A percentile compares a stretch with the other conserved stretches of the same genome.
Conservation (phyloP, 768 basidiomycete species). For the Termitomyces titanicus region DNA sequence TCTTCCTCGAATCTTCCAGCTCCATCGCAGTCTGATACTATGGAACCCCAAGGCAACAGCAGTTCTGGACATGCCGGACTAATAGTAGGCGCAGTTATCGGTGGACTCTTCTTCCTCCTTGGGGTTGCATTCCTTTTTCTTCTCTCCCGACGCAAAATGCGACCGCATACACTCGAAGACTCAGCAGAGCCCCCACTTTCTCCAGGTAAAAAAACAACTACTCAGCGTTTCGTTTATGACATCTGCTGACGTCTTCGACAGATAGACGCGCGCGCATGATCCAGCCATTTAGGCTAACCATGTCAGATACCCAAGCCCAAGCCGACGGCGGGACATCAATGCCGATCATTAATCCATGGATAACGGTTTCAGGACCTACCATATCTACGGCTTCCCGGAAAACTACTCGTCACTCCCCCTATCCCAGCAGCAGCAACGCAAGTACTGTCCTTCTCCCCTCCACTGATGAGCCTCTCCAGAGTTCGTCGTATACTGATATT, state of each 20-base stretch:
- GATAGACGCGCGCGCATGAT: background rate
- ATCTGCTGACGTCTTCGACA: background rate
- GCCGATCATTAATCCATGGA: background rate
- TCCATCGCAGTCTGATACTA: slow-evolving; percentile 3
- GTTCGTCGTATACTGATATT: background rate
- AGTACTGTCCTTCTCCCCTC: slow-evolving; percentile 2
- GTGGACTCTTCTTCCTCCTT: slow-evolving; percentile 20
- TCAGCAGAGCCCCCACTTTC: background rate
- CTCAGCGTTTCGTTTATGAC: background rate
- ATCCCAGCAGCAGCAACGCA: slow-evolving; percentile 5
- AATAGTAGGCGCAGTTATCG: slow-evolving; percentile 29
- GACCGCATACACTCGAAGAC: background rate
- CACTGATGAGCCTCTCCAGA: slow-evolving; percentile 2
- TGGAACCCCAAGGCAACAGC: too few relatives aligned
- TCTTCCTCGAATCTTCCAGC: slow-evolving; percentile 8
- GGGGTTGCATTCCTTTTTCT: slow-evolving; percentile 15
- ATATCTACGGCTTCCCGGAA: slow-evolving; percentile 6
- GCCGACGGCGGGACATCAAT: background rate
- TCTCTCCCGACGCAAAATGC: slow-evolving; percentile 19
- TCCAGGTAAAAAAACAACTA: background rate
- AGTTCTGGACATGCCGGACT: slow-evolving; percentile 14
- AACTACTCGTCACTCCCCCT: slow-evolving; percentile 2
- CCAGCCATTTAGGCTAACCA: slow-evolving; percentile 10
- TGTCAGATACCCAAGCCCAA: background rate
- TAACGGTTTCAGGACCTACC: slow-evolving; percentile 2